Conservation (phyloP, 371 early-diverging fungal genomes). For the Zopfochytrium polystomum region DNA sequence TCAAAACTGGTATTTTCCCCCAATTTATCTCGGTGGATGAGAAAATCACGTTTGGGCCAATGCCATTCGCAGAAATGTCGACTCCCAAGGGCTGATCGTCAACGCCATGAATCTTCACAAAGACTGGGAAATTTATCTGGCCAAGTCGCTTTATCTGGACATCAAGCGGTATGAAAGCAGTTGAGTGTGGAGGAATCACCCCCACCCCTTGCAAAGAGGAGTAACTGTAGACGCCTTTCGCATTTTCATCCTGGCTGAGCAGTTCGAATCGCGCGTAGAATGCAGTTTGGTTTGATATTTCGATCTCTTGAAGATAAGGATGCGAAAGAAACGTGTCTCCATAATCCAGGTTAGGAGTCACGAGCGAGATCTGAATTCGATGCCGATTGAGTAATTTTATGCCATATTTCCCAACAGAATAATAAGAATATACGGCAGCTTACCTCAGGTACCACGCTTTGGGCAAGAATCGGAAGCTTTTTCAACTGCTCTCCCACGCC, state of each 20-base stretch:
- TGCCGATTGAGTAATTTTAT: neutral
- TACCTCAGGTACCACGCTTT: slow-evolving; percentile 50
- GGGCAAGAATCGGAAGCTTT: slow-evolving; percentile 36
- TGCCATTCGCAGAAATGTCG: slow-evolving; percentile 44
- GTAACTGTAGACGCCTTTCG: slow-evolving; percentile 39
- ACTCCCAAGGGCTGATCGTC: slow-evolving; percentile 38
- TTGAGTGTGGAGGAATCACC: slow-evolving; percentile 40
- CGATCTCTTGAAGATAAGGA: slow-evolving; percentile 29
- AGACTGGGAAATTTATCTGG: slow-evolving; percentile 39
- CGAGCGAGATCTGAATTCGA: slow-evolving; percentile 30
- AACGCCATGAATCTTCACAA: slow-evolving; percentile 38
- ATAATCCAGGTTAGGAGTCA: slow-evolving; percentile 34
- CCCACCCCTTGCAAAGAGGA: slow-evolving; percentile 36
- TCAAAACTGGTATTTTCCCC: slow-evolving; percentile 52
- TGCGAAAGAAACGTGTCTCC: slow-evolving; percentile 44
- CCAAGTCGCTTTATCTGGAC: slow-evolving; percentile 47
- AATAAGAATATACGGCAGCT: neutral
- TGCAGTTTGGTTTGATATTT: slow-evolving; percentile 41
- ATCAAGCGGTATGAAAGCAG: slow-evolving; percentile 25
- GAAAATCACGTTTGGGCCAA: slow-evolving; percentile 47
- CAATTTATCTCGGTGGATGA: slow-evolving; percentile 46
- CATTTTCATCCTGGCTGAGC: slow-evolving; percentile 41
- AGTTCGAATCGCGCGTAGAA: slow-evolving; percentile 45
- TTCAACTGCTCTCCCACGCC: slow-evolving; percentile 40
- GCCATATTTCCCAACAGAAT: neutral